Conservation (phyloP, 768 basidiomycete genomes). For the Tylopilus intermedius region DNA sequence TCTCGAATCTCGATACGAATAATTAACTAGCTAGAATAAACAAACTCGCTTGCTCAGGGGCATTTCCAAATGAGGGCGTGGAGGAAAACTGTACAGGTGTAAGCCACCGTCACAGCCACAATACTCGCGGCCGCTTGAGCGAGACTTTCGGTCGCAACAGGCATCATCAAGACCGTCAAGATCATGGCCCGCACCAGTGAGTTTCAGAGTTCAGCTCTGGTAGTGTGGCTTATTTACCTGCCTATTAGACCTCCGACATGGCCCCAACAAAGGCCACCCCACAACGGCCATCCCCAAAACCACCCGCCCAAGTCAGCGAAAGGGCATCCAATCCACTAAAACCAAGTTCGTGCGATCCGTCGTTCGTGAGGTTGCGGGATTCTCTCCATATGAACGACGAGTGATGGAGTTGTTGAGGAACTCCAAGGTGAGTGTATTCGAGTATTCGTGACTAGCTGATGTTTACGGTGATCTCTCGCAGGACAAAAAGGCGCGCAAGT, state of each 20-base stretch:
- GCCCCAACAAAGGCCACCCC: constrained; percentile 83
- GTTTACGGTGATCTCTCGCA: constrained; percentile 26
- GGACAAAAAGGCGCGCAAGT: constrained; percentile 99
- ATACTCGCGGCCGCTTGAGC: constrained; percentile 18
- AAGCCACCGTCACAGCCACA: constrained; percentile 49
- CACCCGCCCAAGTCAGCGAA: constrained; percentile 81
- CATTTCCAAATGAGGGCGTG: constrained; percentile 13
- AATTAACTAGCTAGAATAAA: constrained; percentile 6
- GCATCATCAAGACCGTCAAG: constrained; percentile 48
- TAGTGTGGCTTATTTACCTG: constrained; percentile 9
- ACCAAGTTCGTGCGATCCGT: constrained; percentile 92
- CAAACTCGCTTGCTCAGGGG: constrained; percentile 7
- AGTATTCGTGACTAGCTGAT: not conserved
- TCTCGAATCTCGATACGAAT: constrained; percentile 10
- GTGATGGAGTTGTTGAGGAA: constrained; percentile 98
- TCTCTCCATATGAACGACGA: constrained; percentile 95
- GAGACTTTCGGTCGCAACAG: constrained; percentile 9
- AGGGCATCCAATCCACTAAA: constrained; percentile 85
- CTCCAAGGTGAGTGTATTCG: constrained; percentile 67
- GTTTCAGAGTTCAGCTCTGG: constrained; percentile 24
- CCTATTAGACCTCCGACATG: constrained; percentile 70
- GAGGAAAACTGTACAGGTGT: constrained; percentile 53
- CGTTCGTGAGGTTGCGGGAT: constrained; percentile 95
- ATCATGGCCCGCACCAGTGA: constrained; percentile 77
- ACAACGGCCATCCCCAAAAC: constrained; percentile 78